Percentiles rank a stretch among this genome's conserved stretches.
Evolutionary conservation across 768 basidiomycete species (phyloP).

Genomic region (Amanita pallidorosea): DNA sequence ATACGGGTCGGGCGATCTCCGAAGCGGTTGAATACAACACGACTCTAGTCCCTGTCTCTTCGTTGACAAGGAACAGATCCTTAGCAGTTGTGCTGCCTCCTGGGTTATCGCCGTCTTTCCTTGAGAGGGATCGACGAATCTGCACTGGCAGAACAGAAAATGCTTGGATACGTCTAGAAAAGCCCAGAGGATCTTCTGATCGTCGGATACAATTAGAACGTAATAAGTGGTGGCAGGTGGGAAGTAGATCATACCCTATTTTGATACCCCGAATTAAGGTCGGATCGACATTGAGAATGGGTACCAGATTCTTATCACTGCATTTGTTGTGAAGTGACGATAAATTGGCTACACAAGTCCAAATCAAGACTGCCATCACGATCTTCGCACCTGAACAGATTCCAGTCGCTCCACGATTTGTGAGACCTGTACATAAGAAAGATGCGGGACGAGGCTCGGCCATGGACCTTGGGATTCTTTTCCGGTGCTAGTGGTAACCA

Average conservation of each 20-base stretch:
- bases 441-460: not conserved
- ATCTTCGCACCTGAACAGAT: not conserved
- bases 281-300: not conserved
- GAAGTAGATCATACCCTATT: not conserved
- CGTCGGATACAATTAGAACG: not conserved
- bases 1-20: constrained; percentile 15
- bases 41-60: constrained; percentile 19
- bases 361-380: not conserved
- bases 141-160: not conserved
- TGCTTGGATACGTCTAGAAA: too few species aligned
- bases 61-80: constrained; percentile 13
- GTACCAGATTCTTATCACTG: not conserved
- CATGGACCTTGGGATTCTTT: too few species aligned
- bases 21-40: constrained; percentile 14
- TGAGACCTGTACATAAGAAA: not conserved
- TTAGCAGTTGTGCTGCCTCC: constrained; percentile 15
- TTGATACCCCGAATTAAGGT: not conserved
- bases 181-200: not conserved
- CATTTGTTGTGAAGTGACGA: not conserved
- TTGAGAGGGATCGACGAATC: constrained; percentile 11
- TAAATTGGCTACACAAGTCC: not conserved
- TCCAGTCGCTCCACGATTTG: not conserved
- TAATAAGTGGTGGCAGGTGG: not conserved
- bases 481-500: not conserved
- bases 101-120: constrained; percentile 10